Evolutionary conservation across 768 basidiomycete species (phyloP), one percentile per base, ranked within the genome.

Genomic region (Termitomyces sp.): DNA sequence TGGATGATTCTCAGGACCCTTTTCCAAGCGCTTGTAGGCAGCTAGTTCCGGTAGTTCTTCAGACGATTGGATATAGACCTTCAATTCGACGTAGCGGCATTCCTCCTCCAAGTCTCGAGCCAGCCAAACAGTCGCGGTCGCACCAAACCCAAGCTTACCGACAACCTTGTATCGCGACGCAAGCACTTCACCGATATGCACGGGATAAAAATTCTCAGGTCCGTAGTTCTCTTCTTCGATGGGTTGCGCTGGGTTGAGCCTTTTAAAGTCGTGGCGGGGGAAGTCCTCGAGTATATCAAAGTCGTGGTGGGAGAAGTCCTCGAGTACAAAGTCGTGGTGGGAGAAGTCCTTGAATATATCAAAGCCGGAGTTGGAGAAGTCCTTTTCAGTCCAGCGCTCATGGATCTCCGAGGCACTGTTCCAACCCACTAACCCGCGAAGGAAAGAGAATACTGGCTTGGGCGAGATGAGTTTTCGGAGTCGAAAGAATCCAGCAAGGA

Each of bases 131-230:
- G 69, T 70, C 15, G 59, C 54, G n/a, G 53, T 59, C 7, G 60
- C 46, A 9, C 70, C 71, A 56, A 58, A 70, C 5, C 70, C 71
- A 3, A 73, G 55, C 58, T 73, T 73, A 15, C 61, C 61, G n/a
- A 72, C 52, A 27, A 73, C 65, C 46, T 66, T 63, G 56, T 73
- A 72, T 20, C 61, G 62, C 6, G 59, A 58, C 5, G 60, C 40
- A 16, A 72, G 48, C 18, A 68, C 55, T 16, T 73, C 63, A 33
- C 72, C 71, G 7, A 69, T 64, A 11, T 58, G 63, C 7, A 70
- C 65, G 9, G 69, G 70, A 36, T 70, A 70, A 50, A 62, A 70
- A 18, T 47, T 29, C 36, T 56, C 42, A 1, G 60, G 42, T 16
- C 18, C 47, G 57, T 68, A 70, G 32, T 46, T 64, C 52, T 70